These are phyloP conservation scores for Cyclocybe aegerita DNA, from an alignment of 768 basidiomycete species.

Conservation along the genomic window DNA sequence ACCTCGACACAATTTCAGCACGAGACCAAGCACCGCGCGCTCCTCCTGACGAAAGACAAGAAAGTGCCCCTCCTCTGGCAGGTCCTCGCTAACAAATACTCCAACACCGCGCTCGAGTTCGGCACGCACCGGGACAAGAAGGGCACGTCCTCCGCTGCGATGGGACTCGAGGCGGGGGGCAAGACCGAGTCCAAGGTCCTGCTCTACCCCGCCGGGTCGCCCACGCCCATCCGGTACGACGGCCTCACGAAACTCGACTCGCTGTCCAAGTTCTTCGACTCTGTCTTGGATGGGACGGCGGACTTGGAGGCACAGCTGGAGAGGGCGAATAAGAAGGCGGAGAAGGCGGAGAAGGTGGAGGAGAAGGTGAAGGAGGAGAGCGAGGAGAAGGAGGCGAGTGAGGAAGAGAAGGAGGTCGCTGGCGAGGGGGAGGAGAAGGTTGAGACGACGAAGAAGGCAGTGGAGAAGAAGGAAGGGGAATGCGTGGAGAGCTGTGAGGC, in stretches of 20 bases:
- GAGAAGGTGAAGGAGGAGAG: conserved; percentile 21
- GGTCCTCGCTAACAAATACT: conserved; percentile 72
- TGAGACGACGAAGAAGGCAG: too few relatives aligned
- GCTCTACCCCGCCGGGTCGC: conserved; percentile 59
- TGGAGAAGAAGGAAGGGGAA: too few relatives aligned
- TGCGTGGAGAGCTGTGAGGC: too few relatives aligned
- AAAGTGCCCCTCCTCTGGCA: conserved; percentile 80
- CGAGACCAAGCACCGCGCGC: conserved; percentile 48
- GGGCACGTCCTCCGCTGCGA: conserved; percentile 51
- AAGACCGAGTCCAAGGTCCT: conserved; percentile 59
- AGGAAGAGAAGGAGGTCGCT: too few relatives aligned
- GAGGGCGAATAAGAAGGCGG: conserved; percentile 38
- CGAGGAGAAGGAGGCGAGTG: too few relatives aligned
- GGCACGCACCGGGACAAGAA: conserved; percentile 66
- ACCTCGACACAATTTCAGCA: conserved; percentile 17
- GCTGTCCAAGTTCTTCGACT: conserved; percentile 71
- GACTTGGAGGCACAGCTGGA: conserved; percentile 64
- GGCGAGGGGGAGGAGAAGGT: too few relatives aligned
- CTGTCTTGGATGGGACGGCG: conserved; percentile 28
- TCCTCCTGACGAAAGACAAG: conserved; percentile 75
- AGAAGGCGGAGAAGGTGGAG: conserved; percentile 36
- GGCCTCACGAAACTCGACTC: conserved; percentile 75
- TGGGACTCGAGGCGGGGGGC: conserved; percentile 61
- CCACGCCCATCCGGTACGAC: conserved; percentile 63
- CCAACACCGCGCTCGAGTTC: conserved; percentile 55